Percentiles rank a stretch among this genome's conserved stretches.
These are phyloP conservation scores for Trichoderma pleuroti DNA, from an alignment of 2,329 filamentous ascomycete species.

Conservation along the genomic window DNA sequence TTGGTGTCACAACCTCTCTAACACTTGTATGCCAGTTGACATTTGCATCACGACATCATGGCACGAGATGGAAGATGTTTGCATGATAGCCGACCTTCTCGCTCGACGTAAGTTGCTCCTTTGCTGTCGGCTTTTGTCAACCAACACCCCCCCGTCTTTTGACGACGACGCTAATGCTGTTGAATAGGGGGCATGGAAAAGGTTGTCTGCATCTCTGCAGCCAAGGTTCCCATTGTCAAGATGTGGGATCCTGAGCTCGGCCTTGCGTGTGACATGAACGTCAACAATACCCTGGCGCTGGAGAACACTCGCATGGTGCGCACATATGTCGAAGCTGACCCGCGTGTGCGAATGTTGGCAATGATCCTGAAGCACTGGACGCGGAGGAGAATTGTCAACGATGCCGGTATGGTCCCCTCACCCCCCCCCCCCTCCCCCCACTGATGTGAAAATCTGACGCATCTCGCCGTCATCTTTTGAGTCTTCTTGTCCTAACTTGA, in stretches of 20 bases:
- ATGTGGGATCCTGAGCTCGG: slow-evolving; percentile 93
- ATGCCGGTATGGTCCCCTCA: slow-evolving; percentile 75
- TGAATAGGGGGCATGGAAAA: slow-evolving; percentile 88
- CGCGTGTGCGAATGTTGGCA: slow-evolving; percentile 82
- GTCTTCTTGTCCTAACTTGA: slow-evolving; percentile 22
- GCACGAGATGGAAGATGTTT: slow-evolving; percentile 84
- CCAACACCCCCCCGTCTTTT: not conserved
- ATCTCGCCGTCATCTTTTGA: not conserved
- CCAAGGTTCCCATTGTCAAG: slow-evolving; percentile 97
- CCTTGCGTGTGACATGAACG: slow-evolving; percentile 94
- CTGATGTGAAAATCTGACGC: not conserved
- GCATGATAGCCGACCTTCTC: slow-evolving; percentile 81
- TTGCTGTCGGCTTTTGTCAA: not conserved
- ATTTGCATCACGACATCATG: slow-evolving; percentile 94
- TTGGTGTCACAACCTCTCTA: slow-evolving; percentile 25
- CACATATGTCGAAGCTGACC: slow-evolving; percentile 91
- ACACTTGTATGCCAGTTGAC: slow-evolving; percentile 64
- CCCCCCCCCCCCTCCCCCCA: too few species aligned
- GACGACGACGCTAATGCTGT: slow-evolving; percentile 32
- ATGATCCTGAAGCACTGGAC: slow-evolving; percentile 99
- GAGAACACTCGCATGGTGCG: slow-evolving; percentile 98
- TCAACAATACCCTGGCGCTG: slow-evolving; percentile 92
- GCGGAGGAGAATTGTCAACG: slow-evolving; percentile 85
- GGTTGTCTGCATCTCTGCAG: slow-evolving; percentile 88
- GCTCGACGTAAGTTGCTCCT: slow-evolving; percentile 65